These are phyloP conservation scores for Saksenaea vasiformis DNA, from an alignment of 371 early-diverging fungal genomes.

Conservation along the genomic window DNA sequence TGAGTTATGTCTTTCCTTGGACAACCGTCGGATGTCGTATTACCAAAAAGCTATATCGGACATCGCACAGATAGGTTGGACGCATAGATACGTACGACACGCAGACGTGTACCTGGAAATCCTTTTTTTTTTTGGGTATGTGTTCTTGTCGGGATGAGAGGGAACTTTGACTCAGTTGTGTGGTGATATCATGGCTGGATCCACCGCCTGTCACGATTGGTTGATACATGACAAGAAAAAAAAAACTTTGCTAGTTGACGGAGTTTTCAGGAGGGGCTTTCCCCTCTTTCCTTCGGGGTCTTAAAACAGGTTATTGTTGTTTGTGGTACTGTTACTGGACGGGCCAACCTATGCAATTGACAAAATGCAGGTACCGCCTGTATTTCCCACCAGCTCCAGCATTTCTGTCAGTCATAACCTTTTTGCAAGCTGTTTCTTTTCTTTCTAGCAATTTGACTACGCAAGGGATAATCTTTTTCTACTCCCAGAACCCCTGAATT, in stretches of 20 bases:
- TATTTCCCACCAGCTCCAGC: not conserved
- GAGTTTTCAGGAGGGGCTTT: not conserved
- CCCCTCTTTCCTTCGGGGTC: not conserved
- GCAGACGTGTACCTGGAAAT: no score
- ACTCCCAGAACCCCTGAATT: constrained; percentile 9
- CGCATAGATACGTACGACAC: no score
- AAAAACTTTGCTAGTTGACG: not conserved
- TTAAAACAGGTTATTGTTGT: not conserved
- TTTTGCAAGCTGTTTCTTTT: not conserved
- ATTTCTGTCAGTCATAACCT: not conserved
- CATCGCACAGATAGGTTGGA: no score
- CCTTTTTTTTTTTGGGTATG: no score
- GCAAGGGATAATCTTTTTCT: not conserved
- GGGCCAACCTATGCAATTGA: not conserved
- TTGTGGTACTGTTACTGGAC: not conserved
- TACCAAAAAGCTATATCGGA: not conserved
- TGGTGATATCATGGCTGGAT: no score
- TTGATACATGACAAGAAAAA: not conserved
- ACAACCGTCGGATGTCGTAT: not conserved
- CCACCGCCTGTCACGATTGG: no score
- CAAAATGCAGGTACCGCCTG: not conserved
- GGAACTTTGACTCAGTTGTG: no score
- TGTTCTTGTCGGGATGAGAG: no score
- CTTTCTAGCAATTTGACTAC: not conserved
- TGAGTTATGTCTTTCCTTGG: not conserved